Conservation (phyloP, 805 yeast species). For the Kuraishia hungarica region DNA sequence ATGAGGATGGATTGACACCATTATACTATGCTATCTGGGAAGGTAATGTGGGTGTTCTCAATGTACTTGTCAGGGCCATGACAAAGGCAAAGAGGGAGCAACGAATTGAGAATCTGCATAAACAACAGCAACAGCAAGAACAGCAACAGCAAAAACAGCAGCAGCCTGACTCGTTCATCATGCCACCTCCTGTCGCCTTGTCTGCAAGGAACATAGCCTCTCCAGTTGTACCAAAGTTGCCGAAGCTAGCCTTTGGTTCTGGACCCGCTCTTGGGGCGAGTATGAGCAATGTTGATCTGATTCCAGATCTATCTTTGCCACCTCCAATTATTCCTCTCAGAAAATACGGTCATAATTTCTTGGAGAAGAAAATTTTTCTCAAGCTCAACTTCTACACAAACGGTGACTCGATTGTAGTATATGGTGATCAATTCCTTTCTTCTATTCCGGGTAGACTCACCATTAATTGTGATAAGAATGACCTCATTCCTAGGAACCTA, state of each 20-base stretch:
- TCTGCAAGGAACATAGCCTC: neutral
- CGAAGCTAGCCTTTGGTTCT: neutral
- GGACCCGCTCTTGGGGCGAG: neutral
- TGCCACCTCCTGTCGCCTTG: neutral
- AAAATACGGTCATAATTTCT: constrained; percentile 91
- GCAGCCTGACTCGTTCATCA: neutral
- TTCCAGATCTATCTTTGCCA: constrained; percentile 87
- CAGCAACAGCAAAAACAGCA: neutral
- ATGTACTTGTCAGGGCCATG: constrained; percentile 38
- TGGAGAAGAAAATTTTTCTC: constrained; percentile 81
- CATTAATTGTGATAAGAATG: constrained; percentile 65
- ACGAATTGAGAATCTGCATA: neutral
- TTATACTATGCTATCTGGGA: constrained; percentile 89
- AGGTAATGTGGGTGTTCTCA: constrained; percentile 79
- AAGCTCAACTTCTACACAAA: constrained; percentile 60
- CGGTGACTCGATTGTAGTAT: constrained; percentile 33
- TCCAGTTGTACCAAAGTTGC: constrained; percentile 1
- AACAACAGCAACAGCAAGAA: neutral
- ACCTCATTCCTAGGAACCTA: constrained; percentile 82
- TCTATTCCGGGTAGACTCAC: constrained; percentile 78
- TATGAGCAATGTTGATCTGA: constrained; percentile 41
- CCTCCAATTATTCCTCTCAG: constrained; percentile 94
- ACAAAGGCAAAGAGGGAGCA: neutral
- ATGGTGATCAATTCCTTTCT: constrained; percentile 32
- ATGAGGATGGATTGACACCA: constrained; percentile 76